Base-by-base conservation (phyloP, 257 asterid species). In the Cordia subcordata region DNA sequence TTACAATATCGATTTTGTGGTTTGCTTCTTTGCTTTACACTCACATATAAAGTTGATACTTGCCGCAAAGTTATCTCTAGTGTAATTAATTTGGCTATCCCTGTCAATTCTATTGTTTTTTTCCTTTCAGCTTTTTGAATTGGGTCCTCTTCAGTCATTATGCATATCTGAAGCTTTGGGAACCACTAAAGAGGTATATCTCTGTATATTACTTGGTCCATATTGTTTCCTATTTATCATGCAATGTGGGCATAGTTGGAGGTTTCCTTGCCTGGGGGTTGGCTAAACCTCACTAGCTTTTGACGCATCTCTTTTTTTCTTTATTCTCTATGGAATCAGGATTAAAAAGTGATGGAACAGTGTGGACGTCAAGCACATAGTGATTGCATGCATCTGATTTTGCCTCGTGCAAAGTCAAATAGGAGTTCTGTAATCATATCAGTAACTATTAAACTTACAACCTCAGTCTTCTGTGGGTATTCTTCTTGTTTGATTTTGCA, bases 151-250 rank as follows among this genome's bases (percentile, higher is more conserved):
- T 62, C 92, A 83, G 53, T 89, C 86, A 21, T 63, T 89, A 55
- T 93, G 96, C 64, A 66, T 85, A 42, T 72, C 90, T 54, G 97
- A 76, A 68, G 89, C 82, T 70, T 71, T 81, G 22, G 94, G 77
- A 70, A 55, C 57, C 67, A 74, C 72, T 66, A 81, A 82, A 71
- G 95, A 86, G 97, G 99, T 89, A 80, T 35, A 75, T 0, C 10
- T 56, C 42, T 0, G 49, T 57, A 13, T 40, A 11, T 4, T 35
- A n/a, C 14, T 20, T 38, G 22, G 49, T 16, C n/a, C 8, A 8
- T 14, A n/a, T 57, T 13, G 45, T 59, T 67, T 49, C 32, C 0
- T 46, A 27, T 57, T 13, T 11, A 45, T 57, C 54, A 21, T 53
- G 11, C n/a, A 39, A 21, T 27, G 21, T n/a, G 18, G 21, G 9